Conservation (phyloP, 2,329 filamentous ascomycete species). For the Parastagonospora nodorum region DNA sequence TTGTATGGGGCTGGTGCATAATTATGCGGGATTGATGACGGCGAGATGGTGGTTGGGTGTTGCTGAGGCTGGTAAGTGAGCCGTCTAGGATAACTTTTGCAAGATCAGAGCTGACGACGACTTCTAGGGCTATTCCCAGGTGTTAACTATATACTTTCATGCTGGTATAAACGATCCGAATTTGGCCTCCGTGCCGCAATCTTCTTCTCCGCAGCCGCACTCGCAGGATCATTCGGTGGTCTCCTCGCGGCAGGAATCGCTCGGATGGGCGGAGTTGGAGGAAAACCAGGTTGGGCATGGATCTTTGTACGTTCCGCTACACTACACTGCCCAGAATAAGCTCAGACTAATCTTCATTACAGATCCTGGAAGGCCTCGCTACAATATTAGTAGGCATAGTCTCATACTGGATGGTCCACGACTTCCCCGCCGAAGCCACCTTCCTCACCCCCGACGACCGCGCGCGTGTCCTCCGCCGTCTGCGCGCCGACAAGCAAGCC, state of each 20-base stretch:
- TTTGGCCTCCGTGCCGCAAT: conserved; percentile 80
- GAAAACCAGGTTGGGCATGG: conserved; percentile 50
- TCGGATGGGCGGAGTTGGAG: conserved; percentile 68
- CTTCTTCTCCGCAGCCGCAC: conserved; percentile 82
- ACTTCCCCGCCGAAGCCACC: conserved; percentile 74
- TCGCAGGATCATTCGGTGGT: conserved; percentile 79
- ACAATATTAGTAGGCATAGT: conserved; percentile 71
- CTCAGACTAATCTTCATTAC: conserved; percentile 3
- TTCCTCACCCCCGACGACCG: conserved; percentile 76
- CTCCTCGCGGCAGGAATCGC: conserved; percentile 74
- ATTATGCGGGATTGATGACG: conserved; percentile 68
- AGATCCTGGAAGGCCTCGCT: conserved; percentile 68
- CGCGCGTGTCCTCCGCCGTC: conserved; percentile 70
- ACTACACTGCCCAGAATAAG: background rate
- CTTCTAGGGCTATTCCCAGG: conserved; percentile 58
- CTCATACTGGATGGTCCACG: conserved; percentile 76
- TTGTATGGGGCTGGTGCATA: conserved; percentile 68
- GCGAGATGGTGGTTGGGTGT: conserved; percentile 71
- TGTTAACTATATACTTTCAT: conserved; percentile 79
- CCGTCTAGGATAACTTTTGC: too few relatives aligned
- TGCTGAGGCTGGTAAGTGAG: conserved; percentile 62
- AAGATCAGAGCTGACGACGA: too few relatives aligned
- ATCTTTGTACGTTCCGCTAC: conserved; percentile 47
- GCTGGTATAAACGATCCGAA: conserved; percentile 81
- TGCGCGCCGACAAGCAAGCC: conserved; percentile 73